Conservation (phyloP, 495 filamentous ascomycete species). For the Cladorrhinum samala region DNA sequence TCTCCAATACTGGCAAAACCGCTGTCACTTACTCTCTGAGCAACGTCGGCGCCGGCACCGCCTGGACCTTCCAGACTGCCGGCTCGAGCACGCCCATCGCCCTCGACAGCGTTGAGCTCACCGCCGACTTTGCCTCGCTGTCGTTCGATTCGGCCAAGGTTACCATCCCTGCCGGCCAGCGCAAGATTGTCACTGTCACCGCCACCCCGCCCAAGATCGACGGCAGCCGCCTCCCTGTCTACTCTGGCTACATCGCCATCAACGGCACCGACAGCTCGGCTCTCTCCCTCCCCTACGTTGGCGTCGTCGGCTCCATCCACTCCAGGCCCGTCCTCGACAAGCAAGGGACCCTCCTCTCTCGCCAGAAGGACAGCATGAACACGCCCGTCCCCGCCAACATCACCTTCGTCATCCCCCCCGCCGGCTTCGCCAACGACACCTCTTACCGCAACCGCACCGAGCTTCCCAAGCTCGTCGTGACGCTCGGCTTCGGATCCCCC, state of each 20-base stretch:
- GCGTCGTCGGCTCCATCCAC: constrained; percentile 42
- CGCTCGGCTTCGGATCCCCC: constrained; percentile 40
- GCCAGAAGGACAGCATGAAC: constrained; percentile 27
- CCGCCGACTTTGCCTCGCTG: constrained; percentile 31
- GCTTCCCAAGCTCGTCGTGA: constrained; percentile 22
- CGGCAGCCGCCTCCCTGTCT: constrained; percentile 41
- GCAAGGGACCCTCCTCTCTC: constrained; percentile 26
- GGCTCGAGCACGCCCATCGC: constrained; percentile 24
- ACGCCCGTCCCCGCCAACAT: constrained; percentile 27
- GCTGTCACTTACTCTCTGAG: constrained; percentile 43
- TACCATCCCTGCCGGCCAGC: constrained; percentile 32
- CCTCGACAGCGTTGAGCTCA: constrained; percentile 38
- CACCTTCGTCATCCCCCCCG: constrained; percentile 37
- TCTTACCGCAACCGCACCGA: constrained; percentile 22
- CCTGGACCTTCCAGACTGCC: constrained; percentile 34
- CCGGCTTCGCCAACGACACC: constrained; percentile 29
- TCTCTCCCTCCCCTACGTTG: constrained; percentile 47
- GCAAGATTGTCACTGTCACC: constrained; percentile 35
- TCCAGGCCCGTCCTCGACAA: constrained; percentile 33
- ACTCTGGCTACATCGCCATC: constrained; percentile 47
- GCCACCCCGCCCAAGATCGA: constrained; percentile 38
- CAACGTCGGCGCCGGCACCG: constrained; percentile 37
- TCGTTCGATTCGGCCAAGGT: constrained; percentile 25
- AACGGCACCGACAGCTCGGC: constrained; percentile 43
- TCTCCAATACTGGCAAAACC: constrained; percentile 45